phyloP scores from a whole-genome alignment of 139 green algal genomes.

The Chlamydomonas sp. region DNA sequence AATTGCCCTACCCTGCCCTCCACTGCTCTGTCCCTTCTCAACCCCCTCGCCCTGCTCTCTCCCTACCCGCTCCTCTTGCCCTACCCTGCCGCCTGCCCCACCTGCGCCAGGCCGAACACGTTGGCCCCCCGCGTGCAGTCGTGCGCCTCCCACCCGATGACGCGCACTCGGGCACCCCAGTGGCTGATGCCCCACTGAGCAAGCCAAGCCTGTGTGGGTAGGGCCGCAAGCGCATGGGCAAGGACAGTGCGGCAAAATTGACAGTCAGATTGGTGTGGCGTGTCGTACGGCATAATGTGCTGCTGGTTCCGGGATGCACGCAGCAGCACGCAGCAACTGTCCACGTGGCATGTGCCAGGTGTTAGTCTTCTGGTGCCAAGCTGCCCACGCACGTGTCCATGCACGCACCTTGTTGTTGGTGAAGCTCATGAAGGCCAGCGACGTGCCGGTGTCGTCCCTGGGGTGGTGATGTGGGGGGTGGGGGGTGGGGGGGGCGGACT shows the following conservation, averaged over 20 bases:
- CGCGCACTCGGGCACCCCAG: slow-evolving; percentile 58
- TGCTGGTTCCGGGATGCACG: too few species aligned
- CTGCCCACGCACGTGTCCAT: neutral
- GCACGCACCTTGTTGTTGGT: slow-evolving; percentile 52
- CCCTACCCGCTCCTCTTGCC: too few species aligned
- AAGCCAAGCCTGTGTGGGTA: slow-evolving; percentile 38
- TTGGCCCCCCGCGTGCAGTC: slow-evolving; percentile 63
- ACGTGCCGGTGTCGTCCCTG: slow-evolving; percentile 45
- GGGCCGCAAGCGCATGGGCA: too few species aligned
- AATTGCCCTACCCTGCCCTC: too few species aligned
- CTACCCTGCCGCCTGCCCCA: slow-evolving; percentile 1
- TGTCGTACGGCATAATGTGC: too few species aligned
- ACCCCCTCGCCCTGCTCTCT: too few species aligned
- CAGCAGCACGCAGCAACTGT: too few species aligned
- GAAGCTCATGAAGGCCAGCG: slow-evolving; percentile 36
- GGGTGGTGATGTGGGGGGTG: neutral
- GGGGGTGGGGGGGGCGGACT: neutral
- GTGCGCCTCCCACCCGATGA: slow-evolving; percentile 50
- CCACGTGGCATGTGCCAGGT: too few species aligned
- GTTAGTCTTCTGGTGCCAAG: too few species aligned
- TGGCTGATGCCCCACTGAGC: slow-evolving; percentile 60
- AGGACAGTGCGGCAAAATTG: neutral
- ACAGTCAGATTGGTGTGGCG: too few species aligned
- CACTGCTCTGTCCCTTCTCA: too few species aligned
- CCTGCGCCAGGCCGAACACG: slow-evolving; percentile 56